These are phyloP conservation scores for Neophaeococcomyces mojaviensis DNA, from an alignment of 2,329 filamentous ascomycete genomes.

Conservation along the genomic window DNA sequence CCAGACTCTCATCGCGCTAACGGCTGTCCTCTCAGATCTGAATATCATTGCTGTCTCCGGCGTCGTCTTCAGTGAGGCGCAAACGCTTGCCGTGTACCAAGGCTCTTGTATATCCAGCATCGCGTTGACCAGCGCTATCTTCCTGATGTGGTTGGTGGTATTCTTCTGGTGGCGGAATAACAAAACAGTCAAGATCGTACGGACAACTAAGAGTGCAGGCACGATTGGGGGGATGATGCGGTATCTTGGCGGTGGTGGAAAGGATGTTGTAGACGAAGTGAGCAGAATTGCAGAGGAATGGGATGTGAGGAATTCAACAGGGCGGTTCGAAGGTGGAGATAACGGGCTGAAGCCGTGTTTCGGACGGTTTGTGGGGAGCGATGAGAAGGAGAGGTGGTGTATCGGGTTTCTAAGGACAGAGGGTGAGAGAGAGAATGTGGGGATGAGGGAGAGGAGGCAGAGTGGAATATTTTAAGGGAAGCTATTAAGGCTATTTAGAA, in stretches of 20 bases:
- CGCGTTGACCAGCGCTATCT: conserved; percentile 7
- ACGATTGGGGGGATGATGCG: conserved; percentile 4
- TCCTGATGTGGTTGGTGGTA: conserved; percentile 6
- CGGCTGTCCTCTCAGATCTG: conserved; percentile 13
- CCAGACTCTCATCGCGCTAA: conserved; percentile 13
- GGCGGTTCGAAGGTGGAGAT: neutral
- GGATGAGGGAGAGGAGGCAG: neutral
- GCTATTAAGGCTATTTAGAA: no score
- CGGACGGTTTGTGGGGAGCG: neutral
- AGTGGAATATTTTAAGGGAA: neutral
- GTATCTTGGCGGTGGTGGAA: neutral
- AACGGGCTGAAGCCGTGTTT: conserved; percentile 3
- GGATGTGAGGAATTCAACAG: neutral
- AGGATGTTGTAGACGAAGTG: neutral
- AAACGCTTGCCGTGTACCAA: conserved; percentile 8
- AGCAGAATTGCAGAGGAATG: neutral
- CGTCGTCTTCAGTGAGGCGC: conserved; percentile 11
- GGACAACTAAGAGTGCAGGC: neutral
- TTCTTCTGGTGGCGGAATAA: conserved; percentile 11
- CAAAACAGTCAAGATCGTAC: neutral
- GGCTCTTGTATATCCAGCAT: conserved; percentile 7
- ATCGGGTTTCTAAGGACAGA: neutral
- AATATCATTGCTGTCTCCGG: conserved; percentile 15
- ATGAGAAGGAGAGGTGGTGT: neutral
- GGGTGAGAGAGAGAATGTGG: neutral